A percentile compares a stretch with the other conserved stretches of the same genome.
These are phyloP conservation scores for Cladosporium sp. DNA, from an alignment of 2,329 filamentous ascomycete species.

Conservation along the genomic window DNA sequence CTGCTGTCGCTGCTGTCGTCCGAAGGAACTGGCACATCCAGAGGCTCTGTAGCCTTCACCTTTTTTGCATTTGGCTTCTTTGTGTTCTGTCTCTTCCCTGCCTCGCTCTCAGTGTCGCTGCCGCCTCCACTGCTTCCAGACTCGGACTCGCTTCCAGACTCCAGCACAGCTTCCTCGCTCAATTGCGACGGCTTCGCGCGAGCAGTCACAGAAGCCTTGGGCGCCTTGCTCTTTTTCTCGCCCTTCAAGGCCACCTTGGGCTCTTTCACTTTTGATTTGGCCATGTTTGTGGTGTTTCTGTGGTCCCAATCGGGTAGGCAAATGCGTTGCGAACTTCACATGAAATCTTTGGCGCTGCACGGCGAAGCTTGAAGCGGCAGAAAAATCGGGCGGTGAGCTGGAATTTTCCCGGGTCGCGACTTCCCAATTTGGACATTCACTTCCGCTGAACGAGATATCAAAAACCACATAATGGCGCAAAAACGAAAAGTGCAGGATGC, in stretches of 20 bases:
- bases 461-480: conserved; percentile 27
- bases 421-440: conserved; percentile 15
- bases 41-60: conserved; percentile 24
- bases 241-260: conserved; percentile 38
- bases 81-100: conserved; percentile 27
- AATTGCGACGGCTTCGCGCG: conserved; percentile 30
- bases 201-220: conserved; percentile 26
- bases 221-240: conserved; percentile 31
- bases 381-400: conserved; percentile 21
- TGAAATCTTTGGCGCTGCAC: conserved; percentile 16
- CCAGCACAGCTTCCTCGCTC: conserved; percentile 39
- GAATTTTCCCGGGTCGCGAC: conserved; percentile 19
- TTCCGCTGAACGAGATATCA: conserved; percentile 13
- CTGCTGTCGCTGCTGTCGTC: conserved; percentile 20
- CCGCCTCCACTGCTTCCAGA: conserved; percentile 26
- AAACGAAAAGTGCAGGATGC: conserved; percentile 39
- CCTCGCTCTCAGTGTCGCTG: conserved; percentile 39
- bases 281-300: conserved; percentile 12
- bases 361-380: conserved; percentile 15
- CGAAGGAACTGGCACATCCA: conserved; percentile 30
- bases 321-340: conserved; percentile 11
- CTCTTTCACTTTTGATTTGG: conserved; percentile 33
- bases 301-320: not conserved
- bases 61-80: conserved; percentile 28
- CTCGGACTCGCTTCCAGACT: conserved; percentile 30